A percentile compares a stretch with the other conserved stretches of the same genome.
Conservation (phyloP, 1,284 basidiomycete genomes). For the Exobasidium rhododendri region DNA sequence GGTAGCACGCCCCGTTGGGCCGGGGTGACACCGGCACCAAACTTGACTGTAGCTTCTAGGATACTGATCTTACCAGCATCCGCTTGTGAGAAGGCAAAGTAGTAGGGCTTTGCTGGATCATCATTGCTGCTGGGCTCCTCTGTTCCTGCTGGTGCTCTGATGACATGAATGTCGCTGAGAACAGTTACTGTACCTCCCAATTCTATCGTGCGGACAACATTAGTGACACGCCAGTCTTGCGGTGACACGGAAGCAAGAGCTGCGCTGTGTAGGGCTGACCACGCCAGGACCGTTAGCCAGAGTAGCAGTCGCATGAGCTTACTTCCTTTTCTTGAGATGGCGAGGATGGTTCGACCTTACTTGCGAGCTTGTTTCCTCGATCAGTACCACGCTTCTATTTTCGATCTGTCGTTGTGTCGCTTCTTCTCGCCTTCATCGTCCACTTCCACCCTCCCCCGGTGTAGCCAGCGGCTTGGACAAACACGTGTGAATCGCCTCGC, state of each 20-base stretch:
- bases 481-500: too few species aligned
- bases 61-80: conserved; percentile 1
- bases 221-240: conserved; percentile 6
- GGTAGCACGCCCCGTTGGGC: conserved; percentile 11
- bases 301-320: too few species aligned
- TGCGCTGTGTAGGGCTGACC: not conserved
- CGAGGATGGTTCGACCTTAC: too few species aligned
- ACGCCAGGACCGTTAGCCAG: not conserved
- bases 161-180: not conserved
- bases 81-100: conserved; percentile 1
- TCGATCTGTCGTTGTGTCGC: too few species aligned
- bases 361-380: too few species aligned
- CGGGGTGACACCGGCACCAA: conserved; percentile 14
- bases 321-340: too few species aligned
- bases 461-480: too few species aligned
- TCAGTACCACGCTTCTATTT: too few species aligned
- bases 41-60: conserved; percentile 13
- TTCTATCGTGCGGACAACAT: conserved; percentile 6
- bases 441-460: too few species aligned
- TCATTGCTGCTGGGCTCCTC: not conserved
- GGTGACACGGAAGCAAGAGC: not conserved
- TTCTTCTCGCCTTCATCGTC: too few species aligned
- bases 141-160: not conserved
- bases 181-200: conserved; percentile 2
- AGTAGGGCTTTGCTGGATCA: not conserved